A percentile compares a stretch with the other conserved stretches of the same genome.
Evolutionary conservation across 768 basidiomycete genomes (phyloP).

Genomic region (Mycena pura): DNA sequence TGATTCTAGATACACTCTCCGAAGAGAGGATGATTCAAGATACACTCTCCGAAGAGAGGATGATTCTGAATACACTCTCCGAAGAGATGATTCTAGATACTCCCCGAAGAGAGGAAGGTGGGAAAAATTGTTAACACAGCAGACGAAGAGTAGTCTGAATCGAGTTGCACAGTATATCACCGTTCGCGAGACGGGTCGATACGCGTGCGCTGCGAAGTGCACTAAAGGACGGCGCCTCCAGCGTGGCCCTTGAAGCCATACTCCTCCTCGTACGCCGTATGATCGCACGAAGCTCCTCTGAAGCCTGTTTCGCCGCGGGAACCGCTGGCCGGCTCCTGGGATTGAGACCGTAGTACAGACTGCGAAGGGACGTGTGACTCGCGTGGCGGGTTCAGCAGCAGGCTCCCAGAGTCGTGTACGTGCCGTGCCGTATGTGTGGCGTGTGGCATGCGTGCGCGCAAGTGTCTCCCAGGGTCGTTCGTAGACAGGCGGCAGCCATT

Average conservation of each 20-base stretch:
- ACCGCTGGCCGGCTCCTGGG: not conserved
- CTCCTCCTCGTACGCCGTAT: slow-evolving; percentile 30
- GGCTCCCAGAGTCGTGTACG: slow-evolving; percentile 23
- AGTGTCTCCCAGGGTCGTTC: not conserved
- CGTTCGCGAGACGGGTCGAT: slow-evolving; percentile 25
- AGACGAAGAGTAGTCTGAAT: slow-evolving; percentile 78
- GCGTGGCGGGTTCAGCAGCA: slow-evolving; percentile 14
- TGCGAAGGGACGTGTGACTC: slow-evolving; percentile 21
- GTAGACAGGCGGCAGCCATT: slow-evolving; percentile 14
- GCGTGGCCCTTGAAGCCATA: slow-evolving; percentile 27
- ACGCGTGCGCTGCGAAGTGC: slow-evolving; percentile 67
- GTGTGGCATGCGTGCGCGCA: slow-evolving; percentile 16
- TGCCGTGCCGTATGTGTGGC: slow-evolving; percentile 16
- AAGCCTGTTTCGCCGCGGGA: slow-evolving; percentile 3
- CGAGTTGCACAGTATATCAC: slow-evolving; percentile 52
- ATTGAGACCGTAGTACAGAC: slow-evolving; percentile 23
- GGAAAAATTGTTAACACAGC: slow-evolving; percentile 46
- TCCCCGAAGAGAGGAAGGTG: slow-evolving; percentile 29
- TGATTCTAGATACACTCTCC: too few species aligned
- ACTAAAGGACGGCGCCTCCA: slow-evolving; percentile 58
- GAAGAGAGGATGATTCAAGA: too few species aligned
- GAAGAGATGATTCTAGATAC: not conserved
- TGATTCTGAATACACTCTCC: not conserved
- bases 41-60: too few species aligned
- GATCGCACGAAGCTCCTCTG: slow-evolving; percentile 6